Conservation (phyloP, 2,329 filamentous ascomycete species). For the Penicillium sp. region DNA sequence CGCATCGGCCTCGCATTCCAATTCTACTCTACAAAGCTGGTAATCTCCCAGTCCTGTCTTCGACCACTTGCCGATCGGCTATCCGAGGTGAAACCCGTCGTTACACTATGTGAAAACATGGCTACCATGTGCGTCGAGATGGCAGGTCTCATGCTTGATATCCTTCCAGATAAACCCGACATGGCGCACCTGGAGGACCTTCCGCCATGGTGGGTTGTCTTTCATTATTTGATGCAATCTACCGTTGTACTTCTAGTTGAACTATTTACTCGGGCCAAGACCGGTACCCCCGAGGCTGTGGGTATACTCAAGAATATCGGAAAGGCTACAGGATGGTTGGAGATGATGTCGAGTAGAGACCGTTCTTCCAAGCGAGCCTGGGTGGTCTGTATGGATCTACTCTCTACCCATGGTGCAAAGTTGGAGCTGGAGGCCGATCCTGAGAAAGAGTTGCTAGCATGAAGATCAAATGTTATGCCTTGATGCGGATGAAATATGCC, state of each 20-base stretch:
- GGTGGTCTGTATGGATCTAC: not conserved
- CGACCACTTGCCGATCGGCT: constrained; percentile 33
- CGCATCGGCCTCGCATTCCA: constrained; percentile 40
- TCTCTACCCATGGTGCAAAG: not conserved
- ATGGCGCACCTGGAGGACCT: not conserved
- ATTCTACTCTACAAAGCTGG: constrained; percentile 45
- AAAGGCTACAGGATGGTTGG: not conserved
- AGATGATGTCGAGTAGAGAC: not conserved
- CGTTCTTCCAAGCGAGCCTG: not conserved
- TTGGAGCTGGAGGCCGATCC: not conserved
- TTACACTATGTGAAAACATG: not conserved
- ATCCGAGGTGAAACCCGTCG: not conserved
- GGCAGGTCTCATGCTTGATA: not conserved
- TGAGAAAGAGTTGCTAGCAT: not conserved
- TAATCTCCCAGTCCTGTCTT: constrained; percentile 46
- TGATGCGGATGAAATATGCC: no score
- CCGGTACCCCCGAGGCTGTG: not conserved
- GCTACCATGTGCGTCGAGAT: not conserved
- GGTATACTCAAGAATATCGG: not conserved
- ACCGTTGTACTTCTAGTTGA: not conserved
- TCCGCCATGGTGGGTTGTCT: not conserved
- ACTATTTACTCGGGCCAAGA: not conserved
- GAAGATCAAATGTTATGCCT: no score
- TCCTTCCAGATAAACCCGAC: not conserved
- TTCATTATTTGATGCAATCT: not conserved